These are phyloP conservation scores for Pichia sp. DNA, from an alignment of 1,139 yeast genomes.

Conservation along the genomic window DNA sequence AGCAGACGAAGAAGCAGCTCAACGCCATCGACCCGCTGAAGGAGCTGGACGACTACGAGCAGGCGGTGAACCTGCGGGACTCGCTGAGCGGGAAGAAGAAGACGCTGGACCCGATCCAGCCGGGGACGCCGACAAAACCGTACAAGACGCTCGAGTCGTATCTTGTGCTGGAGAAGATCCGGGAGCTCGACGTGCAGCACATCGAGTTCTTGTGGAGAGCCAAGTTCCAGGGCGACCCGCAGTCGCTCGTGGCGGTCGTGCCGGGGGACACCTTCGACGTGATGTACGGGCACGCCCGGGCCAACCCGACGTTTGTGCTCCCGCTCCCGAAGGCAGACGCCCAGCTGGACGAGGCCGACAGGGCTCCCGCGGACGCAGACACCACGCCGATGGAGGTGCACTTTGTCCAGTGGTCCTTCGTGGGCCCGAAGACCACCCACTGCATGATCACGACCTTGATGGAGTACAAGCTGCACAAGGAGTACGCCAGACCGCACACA, in stretches of 20 bases:
- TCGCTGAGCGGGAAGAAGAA: slow-evolving; percentile 22
- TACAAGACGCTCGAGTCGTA: slow-evolving; percentile 70
- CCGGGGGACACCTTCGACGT: slow-evolving; percentile 52
- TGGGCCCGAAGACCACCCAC: slow-evolving; percentile 79
- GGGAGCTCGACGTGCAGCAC: slow-evolving; percentile 55
- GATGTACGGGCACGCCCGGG: slow-evolving; percentile 63
- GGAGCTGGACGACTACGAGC: slow-evolving; percentile 58
- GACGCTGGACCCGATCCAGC: slow-evolving; percentile 45
- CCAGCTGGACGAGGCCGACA: slow-evolving; percentile 25
- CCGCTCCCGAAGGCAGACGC: slow-evolving; percentile 51
- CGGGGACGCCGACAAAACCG: slow-evolving; percentile 46
- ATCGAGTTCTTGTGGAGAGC: slow-evolving; percentile 88
- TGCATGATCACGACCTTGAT: slow-evolving; percentile 89
- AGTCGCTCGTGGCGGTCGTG: slow-evolving; percentile 62
- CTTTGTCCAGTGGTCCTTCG: slow-evolving; percentile 90
- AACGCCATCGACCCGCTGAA: slow-evolving; percentile 65
- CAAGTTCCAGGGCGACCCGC: slow-evolving; percentile 61
- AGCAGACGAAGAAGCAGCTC: slow-evolving; percentile 50
- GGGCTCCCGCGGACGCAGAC: slow-evolving; percentile 33
- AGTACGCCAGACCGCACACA: slow-evolving; percentile 93
- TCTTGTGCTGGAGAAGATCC: slow-evolving; percentile 63
- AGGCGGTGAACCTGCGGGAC: slow-evolving; percentile 34
- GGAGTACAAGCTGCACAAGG: slow-evolving; percentile 86
- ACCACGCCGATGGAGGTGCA: slow-evolving; percentile 63
- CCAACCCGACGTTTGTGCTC: slow-evolving; percentile 68